Conservation (phyloP, 2,329 filamentous ascomycete species). For the Nigrospora osmanthi region DNA sequence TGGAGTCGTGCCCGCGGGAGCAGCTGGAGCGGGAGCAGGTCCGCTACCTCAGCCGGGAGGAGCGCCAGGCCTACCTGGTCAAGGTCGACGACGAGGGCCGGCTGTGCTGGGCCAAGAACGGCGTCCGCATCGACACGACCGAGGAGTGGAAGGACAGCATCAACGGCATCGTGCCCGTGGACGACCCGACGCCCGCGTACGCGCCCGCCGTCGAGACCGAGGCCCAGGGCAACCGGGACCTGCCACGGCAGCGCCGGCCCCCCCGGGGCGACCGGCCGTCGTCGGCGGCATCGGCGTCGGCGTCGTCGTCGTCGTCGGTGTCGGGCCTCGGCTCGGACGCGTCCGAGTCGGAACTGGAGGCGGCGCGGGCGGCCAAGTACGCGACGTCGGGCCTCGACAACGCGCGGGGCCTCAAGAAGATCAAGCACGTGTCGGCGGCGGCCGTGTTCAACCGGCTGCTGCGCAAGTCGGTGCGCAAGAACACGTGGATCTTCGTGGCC, state of each 20-base stretch:
- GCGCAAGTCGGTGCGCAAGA: slow-evolving; percentile 71
- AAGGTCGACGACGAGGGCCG: slow-evolving; percentile 65
- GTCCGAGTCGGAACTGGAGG: slow-evolving; percentile 41
- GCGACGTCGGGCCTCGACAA: slow-evolving; percentile 55
- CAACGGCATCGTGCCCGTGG: slow-evolving; percentile 58
- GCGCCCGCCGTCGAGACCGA: slow-evolving; percentile 22
- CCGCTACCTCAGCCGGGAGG: slow-evolving; percentile 75
- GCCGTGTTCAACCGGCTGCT: slow-evolving; percentile 73
- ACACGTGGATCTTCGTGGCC: slow-evolving; percentile 90
- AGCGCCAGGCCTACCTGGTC: slow-evolving; percentile 74
- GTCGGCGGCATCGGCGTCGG: slow-evolving; percentile 29
- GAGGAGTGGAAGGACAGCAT: slow-evolving; percentile 72
- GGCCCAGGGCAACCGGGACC: slow-evolving; percentile 17
- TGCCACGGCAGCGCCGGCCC: slow-evolving; percentile 16
- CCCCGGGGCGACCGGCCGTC: slow-evolving; percentile 5
- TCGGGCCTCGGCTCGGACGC: slow-evolving; percentile 38
- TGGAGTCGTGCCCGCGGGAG: slow-evolving; percentile 65
- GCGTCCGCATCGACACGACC: slow-evolving; percentile 67
- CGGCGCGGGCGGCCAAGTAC: slow-evolving; percentile 56
- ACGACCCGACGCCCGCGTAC: slow-evolving; percentile 52
- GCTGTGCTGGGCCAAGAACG: slow-evolving; percentile 84
- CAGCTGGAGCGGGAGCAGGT: slow-evolving; percentile 72
- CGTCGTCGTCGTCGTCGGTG: slow-evolving; percentile 35
- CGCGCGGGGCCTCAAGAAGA: slow-evolving; percentile 44
- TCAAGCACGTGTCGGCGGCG: slow-evolving; percentile 60